Conservation (phyloP, 768 basidiomycete species). For the Kwoniella dejecticola region DNA sequence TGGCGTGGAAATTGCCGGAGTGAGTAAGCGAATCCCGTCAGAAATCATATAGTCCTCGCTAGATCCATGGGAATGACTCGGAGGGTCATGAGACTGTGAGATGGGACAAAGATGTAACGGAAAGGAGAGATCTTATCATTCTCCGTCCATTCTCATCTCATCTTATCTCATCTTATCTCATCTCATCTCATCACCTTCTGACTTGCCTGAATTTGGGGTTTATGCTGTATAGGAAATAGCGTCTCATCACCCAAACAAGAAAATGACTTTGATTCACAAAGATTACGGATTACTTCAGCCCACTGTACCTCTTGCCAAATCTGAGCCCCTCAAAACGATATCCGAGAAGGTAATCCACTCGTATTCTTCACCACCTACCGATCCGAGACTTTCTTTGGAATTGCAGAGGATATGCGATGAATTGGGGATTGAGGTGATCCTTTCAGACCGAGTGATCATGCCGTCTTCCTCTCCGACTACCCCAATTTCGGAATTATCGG, state of each 20-base stretch:
- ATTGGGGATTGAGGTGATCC: constrained; percentile 41
- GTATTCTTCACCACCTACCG: constrained; percentile 27
- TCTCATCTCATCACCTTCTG: too few relatives aligned
- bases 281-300: constrained; percentile 18
- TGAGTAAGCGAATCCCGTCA: too few relatives aligned
- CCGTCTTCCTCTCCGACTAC: constrained; percentile 15
- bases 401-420: constrained; percentile 35
- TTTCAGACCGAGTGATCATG: constrained; percentile 35
- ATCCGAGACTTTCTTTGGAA: constrained; percentile 36
- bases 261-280: constrained; percentile 48
- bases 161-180: too few relatives aligned
- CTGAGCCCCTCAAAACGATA: background rate
- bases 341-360: background rate
- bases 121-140: too few relatives aligned
- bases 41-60: too few relatives aligned
- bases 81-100: too few relatives aligned
- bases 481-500: too few relatives aligned
- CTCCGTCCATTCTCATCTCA: too few relatives aligned
- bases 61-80: too few relatives aligned
- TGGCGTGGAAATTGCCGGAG: constrained; percentile 60
- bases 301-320: constrained; percentile 5
- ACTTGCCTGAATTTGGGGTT: background rate
- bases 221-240: constrained; percentile 41
- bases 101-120: too few relatives aligned
- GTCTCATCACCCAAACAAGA: constrained; percentile 31